phyloP scores from a whole-genome alignment of 2,329 filamentous ascomycete species.

The Microcera coccophila region DNA sequence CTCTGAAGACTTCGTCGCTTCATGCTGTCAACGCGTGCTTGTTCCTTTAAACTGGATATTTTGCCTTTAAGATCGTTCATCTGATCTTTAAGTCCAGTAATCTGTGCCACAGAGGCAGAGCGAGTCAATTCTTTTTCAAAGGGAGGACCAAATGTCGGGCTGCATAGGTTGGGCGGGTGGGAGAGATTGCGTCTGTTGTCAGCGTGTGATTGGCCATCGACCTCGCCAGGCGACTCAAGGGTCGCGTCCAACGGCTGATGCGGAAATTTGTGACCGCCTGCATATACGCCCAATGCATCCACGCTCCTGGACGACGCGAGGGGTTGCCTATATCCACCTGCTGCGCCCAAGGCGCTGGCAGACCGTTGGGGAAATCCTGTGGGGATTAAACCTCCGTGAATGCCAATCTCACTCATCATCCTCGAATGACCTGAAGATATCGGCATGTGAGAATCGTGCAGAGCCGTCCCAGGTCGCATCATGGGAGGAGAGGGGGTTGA shows the following conservation, averaged over 20 bases:
- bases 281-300: constrained; percentile 36
- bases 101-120: constrained; percentile 68
- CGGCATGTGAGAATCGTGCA: constrained; percentile 18
- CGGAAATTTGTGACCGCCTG: constrained; percentile 35
- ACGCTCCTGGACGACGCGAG: constrained; percentile 42
- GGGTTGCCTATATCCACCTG: constrained; percentile 55
- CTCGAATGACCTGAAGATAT: constrained; percentile 24
- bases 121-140: constrained; percentile 53
- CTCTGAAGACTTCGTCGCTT: constrained; percentile 74
- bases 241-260: constrained; percentile 39
- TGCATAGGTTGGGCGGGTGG: constrained; percentile 36
- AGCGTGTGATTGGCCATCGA: constrained; percentile 36
- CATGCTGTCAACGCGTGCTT: constrained; percentile 73
- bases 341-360: constrained; percentile 59
- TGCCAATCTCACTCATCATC: constrained; percentile 32
- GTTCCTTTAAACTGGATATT: constrained; percentile 74
- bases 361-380: constrained; percentile 50
- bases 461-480: constrained; percentile 25
- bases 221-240: constrained; percentile 54
- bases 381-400: constrained; percentile 26
- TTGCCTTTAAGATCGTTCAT: constrained; percentile 82
- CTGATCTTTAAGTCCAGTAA: constrained; percentile 73
- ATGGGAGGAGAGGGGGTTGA: constrained; percentile 53
- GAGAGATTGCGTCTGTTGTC: constrained; percentile 20
- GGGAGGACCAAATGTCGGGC: constrained; percentile 42